Base-by-base conservation (phyloP, 768 basidiomycete genomes). In the Pseudohyphozyma bogoriensis region DNA sequence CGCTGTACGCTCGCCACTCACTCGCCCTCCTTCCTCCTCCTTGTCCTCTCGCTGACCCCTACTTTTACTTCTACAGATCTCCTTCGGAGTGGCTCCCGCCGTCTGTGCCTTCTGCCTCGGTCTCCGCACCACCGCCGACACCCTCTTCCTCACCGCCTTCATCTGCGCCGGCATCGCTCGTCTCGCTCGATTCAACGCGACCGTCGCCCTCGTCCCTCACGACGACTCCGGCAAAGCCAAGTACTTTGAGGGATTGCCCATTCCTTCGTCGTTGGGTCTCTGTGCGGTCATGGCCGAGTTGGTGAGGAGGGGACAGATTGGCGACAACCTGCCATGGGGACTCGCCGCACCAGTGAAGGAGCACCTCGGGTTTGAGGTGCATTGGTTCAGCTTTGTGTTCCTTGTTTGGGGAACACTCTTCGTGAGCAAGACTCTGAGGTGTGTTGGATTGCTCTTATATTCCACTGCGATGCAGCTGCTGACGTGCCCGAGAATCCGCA, bases 161-260 rank as follows among this genome's bases (percentile, higher is more conserved):
- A 89, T 95, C 68, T 96, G 93, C 72, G 89, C 86, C 76, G 95
- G 95, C 37, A 82, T 99, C 55, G 95, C 95, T 24, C 85, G 95
- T 52, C 85, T 99, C 36, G 95, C 95, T 13, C 84, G 95, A 44
- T 99, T 96, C 80, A 99, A 99, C 74, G 95, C 93, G 12, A 99
- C 95, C 0, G 93, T 95, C 59, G 95, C 95, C 4, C 77, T 89
- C 45, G 80, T 95, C 29, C 93, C 93, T 2, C 92, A 91, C 74
- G 87, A 91, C 71, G 75, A 73, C 10, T 79, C 79, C 33, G 93
- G 95, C 59, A 97, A 96, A 73, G 79, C 87, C 20, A 84, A 85
- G 70, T 97, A 92, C 78, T 99, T 97, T 72, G 95, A 97, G 75
- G 95, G 95, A 8, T 81, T 99, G 26, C 95, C 95, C 29, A 97